Base-by-base conservation (phyloP, 2,329 filamentous ascomycete genomes). In the Hypoxylon sp. region DNA sequence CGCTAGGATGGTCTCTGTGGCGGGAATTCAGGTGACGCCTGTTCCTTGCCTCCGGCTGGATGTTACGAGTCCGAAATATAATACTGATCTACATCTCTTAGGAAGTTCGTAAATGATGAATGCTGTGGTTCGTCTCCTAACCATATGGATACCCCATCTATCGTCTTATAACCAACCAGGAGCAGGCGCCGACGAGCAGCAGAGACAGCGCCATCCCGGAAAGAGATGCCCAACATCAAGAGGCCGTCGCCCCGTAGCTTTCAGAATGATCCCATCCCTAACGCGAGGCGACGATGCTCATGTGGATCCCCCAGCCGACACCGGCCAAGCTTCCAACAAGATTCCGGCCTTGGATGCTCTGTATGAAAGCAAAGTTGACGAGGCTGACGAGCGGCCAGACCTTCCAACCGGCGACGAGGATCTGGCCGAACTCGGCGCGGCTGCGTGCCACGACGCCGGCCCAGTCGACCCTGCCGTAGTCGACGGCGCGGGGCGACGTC, bases 251-350 rank as follows among this genome's bases (percentile, higher is more conserved):
- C 4, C 2, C 21, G 11, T 29, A 18, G 10, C 24, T 2, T 40
- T 3, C 13, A 15, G 15, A 10, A 15, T 27, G n/a, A n/a, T n/a
- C 8, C 3, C 8, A 20, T 20, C 31, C 37, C 33, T 61, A 65
- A 15, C 53, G 66, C n/a, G 75, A 78, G 31, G 81, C 81, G 62
- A 85, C 74, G 68, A 92, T 75, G 70, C 88, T 91, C 75, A 93
- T 78, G 72, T 90, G 93, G 37, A 92, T 79, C 0, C 88, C 87
- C 90, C 90, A 94, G 11, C 79, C 81, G 20, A 94, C 80, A 4
- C 90, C 90, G 15, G 88, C 89, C 47, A 88, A 72, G 64, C 86
- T 85, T n/a, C 87, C 89, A 60, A 92, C 83, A 27, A 93, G 75
- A 47, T 89, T 88, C 31, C 90, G 80, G 48, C 82, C 81, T 68